Evolutionary conservation across 2,329 filamentous ascomycete genomes (phyloP).

Genomic region (Colletotrichum falcatum): DNA sequence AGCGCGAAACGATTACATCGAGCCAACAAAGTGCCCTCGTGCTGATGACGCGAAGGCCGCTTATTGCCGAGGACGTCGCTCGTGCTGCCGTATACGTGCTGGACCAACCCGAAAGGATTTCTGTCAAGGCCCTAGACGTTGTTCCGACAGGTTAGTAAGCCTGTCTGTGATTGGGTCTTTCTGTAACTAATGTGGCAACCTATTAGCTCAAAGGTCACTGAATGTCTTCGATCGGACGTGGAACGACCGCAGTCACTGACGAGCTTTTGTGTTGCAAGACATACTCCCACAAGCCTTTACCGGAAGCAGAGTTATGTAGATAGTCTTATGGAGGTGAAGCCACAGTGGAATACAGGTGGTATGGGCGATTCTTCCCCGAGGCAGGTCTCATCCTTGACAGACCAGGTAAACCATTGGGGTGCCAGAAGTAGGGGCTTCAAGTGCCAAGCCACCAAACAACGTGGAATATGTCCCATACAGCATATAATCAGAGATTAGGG

Average conservation of each 20-base stretch:
- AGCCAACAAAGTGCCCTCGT: background rate
- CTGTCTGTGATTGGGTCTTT: no score
- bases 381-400: no score
- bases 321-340: accelerated
- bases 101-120: slow-evolving; percentile 49
- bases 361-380: no score
- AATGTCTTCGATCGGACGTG: slow-evolving; percentile 49
- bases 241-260: slow-evolving; percentile 40
- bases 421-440: no score
- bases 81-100: slow-evolving; percentile 58
- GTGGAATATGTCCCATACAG: no score
- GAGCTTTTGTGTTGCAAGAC: background rate
- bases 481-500: slow-evolving; percentile 6
- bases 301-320: background rate
- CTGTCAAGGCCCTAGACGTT: slow-evolving; percentile 59
- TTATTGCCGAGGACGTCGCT: slow-evolving; percentile 54
- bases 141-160: slow-evolving; percentile 51
- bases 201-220: slow-evolving; percentile 47
- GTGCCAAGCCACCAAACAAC: no score
- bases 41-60: background rate
- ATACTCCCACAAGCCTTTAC: accelerated
- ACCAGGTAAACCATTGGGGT: no score
- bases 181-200: background rate
- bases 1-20: background rate
- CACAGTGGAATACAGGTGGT: no score